phyloP scores from a whole-genome alignment of 2,329 filamentous ascomycete genomes.

The Bipolaris bicolor region DNA sequence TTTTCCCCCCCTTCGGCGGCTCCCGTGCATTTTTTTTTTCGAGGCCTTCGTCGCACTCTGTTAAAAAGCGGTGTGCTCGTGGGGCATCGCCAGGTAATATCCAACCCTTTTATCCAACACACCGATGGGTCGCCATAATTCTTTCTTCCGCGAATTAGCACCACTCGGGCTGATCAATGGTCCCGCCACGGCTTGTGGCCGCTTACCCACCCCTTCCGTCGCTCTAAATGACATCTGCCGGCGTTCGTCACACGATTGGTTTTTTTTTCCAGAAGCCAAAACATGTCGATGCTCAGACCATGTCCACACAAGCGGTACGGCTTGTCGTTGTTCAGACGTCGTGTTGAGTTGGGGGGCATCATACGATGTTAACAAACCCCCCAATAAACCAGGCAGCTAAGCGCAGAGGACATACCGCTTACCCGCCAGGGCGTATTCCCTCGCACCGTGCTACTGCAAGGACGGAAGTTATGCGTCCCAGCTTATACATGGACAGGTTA shows the following conservation, averaged over 20 bases:
- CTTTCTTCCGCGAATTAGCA: constrained; percentile 25
- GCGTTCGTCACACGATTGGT: constrained; percentile 16
- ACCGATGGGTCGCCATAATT: constrained; percentile 21
- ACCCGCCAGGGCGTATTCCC: constrained; percentile 24
- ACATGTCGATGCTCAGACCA: background rate
- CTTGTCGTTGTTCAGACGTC: background rate
- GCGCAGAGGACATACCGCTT: constrained; percentile 26
- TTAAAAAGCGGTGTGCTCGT: constrained; percentile 23
- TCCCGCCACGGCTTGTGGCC: constrained; percentile 25
- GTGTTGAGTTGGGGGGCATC: constrained; percentile 1
- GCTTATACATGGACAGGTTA: constrained; percentile 19
- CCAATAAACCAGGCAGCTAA: constrained; percentile 25
- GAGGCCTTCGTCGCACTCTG: background rate
- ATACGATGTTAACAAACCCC: background rate
- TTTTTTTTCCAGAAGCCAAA: constrained; percentile 4
- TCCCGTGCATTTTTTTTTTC: background rate
- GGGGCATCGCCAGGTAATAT: constrained; percentile 8
- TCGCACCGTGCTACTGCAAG: constrained; percentile 31
- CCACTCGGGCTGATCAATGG: constrained; percentile 15
- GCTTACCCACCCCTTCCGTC: constrained; percentile 23
- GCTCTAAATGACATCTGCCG: constrained; percentile 15
- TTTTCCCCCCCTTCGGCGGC: background rate
- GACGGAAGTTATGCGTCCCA: constrained; percentile 30
- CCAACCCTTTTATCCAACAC: constrained; percentile 21
- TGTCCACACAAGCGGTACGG: background rate